Percentiles rank a stretch among this genome's conserved stretches.
Evolutionary conservation across 2,329 filamentous ascomycete genomes (phyloP).

Genomic region (Didymella sp.): DNA sequence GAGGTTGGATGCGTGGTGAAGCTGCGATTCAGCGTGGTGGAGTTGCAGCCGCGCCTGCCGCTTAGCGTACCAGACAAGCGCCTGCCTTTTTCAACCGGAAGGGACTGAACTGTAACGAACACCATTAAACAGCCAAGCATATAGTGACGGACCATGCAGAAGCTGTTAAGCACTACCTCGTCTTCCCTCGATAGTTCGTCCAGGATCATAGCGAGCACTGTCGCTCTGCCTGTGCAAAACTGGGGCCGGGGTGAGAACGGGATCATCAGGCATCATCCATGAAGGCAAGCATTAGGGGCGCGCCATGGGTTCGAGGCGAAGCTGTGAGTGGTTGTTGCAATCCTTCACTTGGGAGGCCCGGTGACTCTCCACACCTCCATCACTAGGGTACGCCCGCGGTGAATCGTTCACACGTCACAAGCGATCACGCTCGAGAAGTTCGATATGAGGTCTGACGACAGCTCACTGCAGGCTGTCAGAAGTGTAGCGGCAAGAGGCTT

Average conservation of each 20-base stretch:
- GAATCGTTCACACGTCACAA: constrained; percentile 16
- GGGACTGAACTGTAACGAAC: not conserved
- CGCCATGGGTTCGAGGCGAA: constrained; percentile 25
- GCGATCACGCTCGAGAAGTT: constrained; percentile 1
- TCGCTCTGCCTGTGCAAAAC: constrained; percentile 14
- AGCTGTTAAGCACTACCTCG: constrained; percentile 1
- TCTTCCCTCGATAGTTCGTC: constrained; percentile 2
- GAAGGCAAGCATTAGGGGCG: constrained; percentile 18
- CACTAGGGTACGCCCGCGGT: constrained; percentile 12
- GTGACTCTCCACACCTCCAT: constrained; percentile 20
- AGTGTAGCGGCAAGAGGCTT: not conserved
- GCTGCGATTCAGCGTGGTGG: constrained; percentile 1
- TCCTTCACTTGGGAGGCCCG: constrained; percentile 18
- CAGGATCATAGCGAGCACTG: constrained; percentile 12
- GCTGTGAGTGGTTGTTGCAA: constrained; percentile 27
- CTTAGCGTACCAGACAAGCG: constrained; percentile 21
- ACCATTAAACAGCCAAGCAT: constrained; percentile 3
- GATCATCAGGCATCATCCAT: constrained; percentile 20
- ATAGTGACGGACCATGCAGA: constrained; percentile 8
- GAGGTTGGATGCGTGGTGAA: constrained; percentile 1
- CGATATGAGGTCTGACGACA: constrained; percentile 11
- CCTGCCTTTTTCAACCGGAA: constrained; percentile 3
- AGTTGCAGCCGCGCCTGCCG: constrained; percentile 11
- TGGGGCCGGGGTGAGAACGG: constrained; percentile 30
- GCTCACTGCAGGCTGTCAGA: constrained; percentile 1